phyloP scores from a whole-genome alignment of 345 rosid species.

The Sonneratia alba region DNA sequence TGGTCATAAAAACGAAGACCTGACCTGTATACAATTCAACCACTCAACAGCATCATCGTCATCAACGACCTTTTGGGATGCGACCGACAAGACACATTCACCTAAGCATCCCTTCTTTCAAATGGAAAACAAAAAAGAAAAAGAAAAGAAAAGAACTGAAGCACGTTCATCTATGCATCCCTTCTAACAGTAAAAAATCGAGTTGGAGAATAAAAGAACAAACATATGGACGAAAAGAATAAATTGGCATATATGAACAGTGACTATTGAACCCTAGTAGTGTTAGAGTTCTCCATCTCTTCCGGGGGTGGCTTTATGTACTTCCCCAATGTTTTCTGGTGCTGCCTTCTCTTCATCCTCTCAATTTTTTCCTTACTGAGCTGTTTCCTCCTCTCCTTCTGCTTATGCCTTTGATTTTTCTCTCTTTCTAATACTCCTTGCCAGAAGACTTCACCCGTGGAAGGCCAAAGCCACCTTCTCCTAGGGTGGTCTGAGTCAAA shows the following conservation, averaged over 20 bases:
- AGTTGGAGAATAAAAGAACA: not conserved
- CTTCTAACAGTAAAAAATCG: conserved; percentile 2
- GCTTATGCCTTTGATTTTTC: conserved; percentile 38
- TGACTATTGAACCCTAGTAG: conserved; percentile 10
- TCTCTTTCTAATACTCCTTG: conserved; percentile 70
- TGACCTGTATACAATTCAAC: too few relatives aligned
- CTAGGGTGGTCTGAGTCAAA: conserved; percentile 71
- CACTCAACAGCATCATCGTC: too few relatives aligned
- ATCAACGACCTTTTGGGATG: too few relatives aligned
- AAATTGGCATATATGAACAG: not conserved
- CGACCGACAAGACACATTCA: too few relatives aligned
- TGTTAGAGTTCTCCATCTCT: conserved; percentile 25
- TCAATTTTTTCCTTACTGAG: conserved; percentile 53
- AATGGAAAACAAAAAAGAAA: not conserved
- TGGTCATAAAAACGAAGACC: too few relatives aligned
- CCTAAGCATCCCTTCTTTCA: too few relatives aligned
- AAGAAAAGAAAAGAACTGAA: not conserved
- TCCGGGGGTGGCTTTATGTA: conserved; percentile 72
- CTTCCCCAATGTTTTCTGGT: conserved; percentile 66
- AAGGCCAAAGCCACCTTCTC: conserved; percentile 86
- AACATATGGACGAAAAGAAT: conserved; percentile 4
- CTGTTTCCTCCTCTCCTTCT: conserved; percentile 71
- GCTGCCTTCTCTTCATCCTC: conserved; percentile 50
- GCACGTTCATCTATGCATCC: conserved; percentile 8
- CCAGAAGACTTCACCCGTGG: conserved; percentile 83